A percentile compares a stretch with the other conserved stretches of the same genome.
These are phyloP conservation scores for Mitragyna speciosa DNA, from an alignment of 257 asterid genomes.

Conservation along the genomic window DNA sequence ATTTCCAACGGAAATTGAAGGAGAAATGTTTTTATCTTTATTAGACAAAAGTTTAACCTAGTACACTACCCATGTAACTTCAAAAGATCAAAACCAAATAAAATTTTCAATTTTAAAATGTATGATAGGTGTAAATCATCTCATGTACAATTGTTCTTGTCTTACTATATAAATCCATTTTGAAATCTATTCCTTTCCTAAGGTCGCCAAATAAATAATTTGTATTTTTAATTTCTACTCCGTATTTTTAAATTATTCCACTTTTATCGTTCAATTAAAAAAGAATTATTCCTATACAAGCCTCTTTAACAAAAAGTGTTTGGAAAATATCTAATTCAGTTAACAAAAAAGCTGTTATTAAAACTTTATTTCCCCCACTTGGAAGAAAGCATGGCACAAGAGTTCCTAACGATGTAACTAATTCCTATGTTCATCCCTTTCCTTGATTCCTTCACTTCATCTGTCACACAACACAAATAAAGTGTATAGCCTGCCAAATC, in stretches of 20 bases:
- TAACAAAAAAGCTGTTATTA: not conserved
- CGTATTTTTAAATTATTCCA: not conserved
- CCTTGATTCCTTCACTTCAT: slow-evolving; percentile 1
- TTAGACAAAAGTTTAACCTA: not conserved
- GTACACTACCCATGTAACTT: too few species aligned
- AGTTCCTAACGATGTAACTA: slow-evolving; percentile 38
- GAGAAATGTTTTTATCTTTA: not conserved
- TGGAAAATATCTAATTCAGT: not conserved
- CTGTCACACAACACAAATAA: slow-evolving; percentile 15
- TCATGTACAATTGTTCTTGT: too few species aligned
- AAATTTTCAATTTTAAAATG: not conserved
- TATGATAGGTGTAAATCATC: too few species aligned
- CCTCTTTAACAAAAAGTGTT: not conserved
- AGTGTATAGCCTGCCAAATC: slow-evolving; percentile 30
- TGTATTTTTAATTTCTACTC: not conserved
- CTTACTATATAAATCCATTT: too few species aligned
- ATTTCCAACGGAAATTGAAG: not conserved
- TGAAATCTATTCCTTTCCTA: not conserved
- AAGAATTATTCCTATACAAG: not conserved
- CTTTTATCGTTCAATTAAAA: not conserved
- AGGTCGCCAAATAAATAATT: not conserved
- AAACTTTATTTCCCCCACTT: slow-evolving; percentile 15
- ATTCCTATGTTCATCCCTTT: slow-evolving; percentile 23
- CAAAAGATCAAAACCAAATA: not conserved
- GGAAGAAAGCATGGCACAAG: slow-evolving; percentile 37